These are phyloP conservation scores for Talaromyces piceae DNA, from an alignment of 2,329 filamentous ascomycete genomes.

Conservation along the genomic window DNA sequence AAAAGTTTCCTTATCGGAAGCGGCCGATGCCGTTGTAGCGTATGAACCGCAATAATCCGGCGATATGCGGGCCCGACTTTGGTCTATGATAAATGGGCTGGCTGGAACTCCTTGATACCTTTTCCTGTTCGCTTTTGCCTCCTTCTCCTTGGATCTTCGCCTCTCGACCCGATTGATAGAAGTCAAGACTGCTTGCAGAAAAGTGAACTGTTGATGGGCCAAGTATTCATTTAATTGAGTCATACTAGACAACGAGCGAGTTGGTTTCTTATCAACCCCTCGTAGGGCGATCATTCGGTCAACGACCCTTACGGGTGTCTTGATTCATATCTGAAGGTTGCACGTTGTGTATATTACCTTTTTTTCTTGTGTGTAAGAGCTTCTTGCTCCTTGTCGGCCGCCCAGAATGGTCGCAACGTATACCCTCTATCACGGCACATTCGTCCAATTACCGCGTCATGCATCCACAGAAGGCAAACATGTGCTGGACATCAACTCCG, in stretches of 20 bases:
- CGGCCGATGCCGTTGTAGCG: slow-evolving; percentile 12
- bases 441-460: slow-evolving; percentile 48
- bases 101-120: background rate
- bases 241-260: no score
- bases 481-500: slow-evolving; percentile 47
- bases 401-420: slow-evolving; percentile 13
- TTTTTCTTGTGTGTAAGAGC: no score
- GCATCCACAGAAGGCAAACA: slow-evolving; percentile 39
- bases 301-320: no score
- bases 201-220: no score
- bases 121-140: background rate
- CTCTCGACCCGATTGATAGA: no score
- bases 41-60: background rate
- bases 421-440: slow-evolving; percentile 53
- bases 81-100: background rate
- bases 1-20: slow-evolving; percentile 8
- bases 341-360: no score
- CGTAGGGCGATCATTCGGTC: no score
- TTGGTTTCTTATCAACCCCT: no score
- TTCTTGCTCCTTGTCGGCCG: no score
- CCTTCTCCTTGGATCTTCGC: background rate
- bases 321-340: no score
- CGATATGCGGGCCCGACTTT: background rate
- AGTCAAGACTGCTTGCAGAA: no score
- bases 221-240: no score